These are phyloP conservation scores for Candida boleticola DNA, from an alignment of 805 yeast species.

Conservation along the genomic window DNA sequence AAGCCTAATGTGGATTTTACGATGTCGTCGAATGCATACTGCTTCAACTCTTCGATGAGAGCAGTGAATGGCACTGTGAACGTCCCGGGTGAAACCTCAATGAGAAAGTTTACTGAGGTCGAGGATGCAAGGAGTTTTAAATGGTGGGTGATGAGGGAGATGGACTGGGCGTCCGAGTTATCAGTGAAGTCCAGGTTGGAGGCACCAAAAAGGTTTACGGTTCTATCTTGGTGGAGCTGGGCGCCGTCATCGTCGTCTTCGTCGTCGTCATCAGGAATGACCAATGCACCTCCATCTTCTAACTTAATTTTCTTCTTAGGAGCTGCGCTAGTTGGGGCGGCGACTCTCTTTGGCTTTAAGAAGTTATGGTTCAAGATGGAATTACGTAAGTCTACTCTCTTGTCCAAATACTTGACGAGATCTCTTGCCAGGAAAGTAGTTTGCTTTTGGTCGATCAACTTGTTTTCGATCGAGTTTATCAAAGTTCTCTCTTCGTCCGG, in stretches of 20 bases:
- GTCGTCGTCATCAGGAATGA: slow-evolving; percentile 10
- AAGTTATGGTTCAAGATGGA: slow-evolving; percentile 44
- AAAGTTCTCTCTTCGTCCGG: slow-evolving; percentile 37
- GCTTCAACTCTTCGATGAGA: slow-evolving; percentile 45
- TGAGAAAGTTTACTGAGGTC: slow-evolving; percentile 54
- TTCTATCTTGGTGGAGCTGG: not conserved
- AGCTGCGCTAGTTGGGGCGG: slow-evolving; percentile 14
- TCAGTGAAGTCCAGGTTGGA: slow-evolving; percentile 14
- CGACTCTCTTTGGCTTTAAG: slow-evolving; percentile 32
- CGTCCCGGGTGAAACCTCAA: slow-evolving; percentile 51
- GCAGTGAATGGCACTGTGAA: slow-evolving; percentile 64
- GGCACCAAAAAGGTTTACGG: not conserved
- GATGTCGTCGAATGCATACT: slow-evolving; percentile 53
- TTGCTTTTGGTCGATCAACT: slow-evolving; percentile 31
- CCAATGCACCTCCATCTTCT: slow-evolving; percentile 17
- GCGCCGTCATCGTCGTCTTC: slow-evolving; percentile 10
- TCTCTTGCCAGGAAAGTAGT: slow-evolving; percentile 37
- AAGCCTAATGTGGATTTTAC: slow-evolving; percentile 62
- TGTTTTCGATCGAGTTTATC: slow-evolving; percentile 28
- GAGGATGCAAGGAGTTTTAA: slow-evolving; percentile 61
- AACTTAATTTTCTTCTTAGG: slow-evolving; percentile 21
- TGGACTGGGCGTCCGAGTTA: slow-evolving; percentile 23
- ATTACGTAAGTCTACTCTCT: slow-evolving; percentile 41
- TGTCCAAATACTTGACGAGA: slow-evolving; percentile 35
- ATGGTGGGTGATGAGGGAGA: slow-evolving; percentile 55